Conservation (phyloP, 306 rosid species). For the Cicer judaicum region DNA sequence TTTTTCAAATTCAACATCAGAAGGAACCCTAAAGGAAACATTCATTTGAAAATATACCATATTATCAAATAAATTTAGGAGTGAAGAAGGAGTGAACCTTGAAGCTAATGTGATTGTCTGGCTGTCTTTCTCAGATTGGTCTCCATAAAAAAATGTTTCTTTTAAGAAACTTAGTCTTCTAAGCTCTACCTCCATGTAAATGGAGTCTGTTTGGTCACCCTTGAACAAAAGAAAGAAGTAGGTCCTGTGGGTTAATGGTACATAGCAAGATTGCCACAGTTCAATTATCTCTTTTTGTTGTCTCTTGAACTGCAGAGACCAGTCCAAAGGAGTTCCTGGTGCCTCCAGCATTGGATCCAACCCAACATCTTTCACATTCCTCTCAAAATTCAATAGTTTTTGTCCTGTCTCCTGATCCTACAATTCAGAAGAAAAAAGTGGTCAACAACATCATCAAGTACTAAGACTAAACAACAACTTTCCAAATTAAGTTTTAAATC, state of each 20-base stretch:
- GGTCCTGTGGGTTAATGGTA: slow-evolving; percentile 91
- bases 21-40: no score
- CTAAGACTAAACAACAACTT: not conserved
- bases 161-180: slow-evolving; percentile 83
- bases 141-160: slow-evolving; percentile 71
- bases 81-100: slow-evolving; percentile 62
- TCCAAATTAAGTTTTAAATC: not conserved
- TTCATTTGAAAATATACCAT: not conserved
- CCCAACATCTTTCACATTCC: slow-evolving; percentile 63
- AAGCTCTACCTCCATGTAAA: slow-evolving; percentile 93
- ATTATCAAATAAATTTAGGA: slow-evolving; percentile 18
- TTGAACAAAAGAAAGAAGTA: slow-evolving; percentile 94
- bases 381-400: slow-evolving; percentile 42
- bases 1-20: no score
- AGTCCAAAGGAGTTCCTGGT: slow-evolving; percentile 61
- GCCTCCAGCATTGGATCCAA: slow-evolving; percentile 66
- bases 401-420: slow-evolving; percentile 59
- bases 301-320: slow-evolving; percentile 84
- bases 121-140: slow-evolving; percentile 58
- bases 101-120: slow-evolving; percentile 69
- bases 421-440: slow-evolving; percentile 42
- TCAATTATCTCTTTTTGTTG: slow-evolving; percentile 77
- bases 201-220: slow-evolving; percentile 91
- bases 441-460: not conserved
- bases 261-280: slow-evolving; percentile 88